Evolutionary conservation across 2,329 filamentous ascomycete genomes (phyloP).

Genomic region (Diplodia mutila): DNA sequence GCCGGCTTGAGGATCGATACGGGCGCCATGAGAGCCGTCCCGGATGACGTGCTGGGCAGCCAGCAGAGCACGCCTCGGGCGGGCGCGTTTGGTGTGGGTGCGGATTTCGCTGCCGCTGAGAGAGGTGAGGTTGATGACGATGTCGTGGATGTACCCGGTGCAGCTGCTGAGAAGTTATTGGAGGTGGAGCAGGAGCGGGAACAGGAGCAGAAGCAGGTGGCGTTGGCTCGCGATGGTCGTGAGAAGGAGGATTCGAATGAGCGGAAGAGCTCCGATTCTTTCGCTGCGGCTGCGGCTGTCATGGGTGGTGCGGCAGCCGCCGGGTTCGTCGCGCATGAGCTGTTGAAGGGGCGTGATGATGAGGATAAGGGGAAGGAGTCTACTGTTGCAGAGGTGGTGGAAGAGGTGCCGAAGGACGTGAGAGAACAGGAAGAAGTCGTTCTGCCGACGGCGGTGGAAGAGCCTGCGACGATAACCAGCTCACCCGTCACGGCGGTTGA

Average conservation of each 20-base stretch:
- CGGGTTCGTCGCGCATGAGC: slow-evolving; percentile 28
- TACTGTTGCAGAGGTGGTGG: background rate
- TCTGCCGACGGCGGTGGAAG: background rate
- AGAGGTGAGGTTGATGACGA: background rate
- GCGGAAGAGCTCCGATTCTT: background rate
- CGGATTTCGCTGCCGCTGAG: background rate
- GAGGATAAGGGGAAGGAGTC: background rate
- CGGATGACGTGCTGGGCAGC: slow-evolving; percentile 56
- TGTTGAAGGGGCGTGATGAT: slow-evolving; percentile 14
- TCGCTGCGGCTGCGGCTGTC: slow-evolving; percentile 33
- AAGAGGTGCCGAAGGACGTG: background rate
- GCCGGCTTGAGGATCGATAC: slow-evolving; percentile 2
- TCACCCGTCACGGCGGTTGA: background rate
- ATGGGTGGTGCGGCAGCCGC: slow-evolving; percentile 35
- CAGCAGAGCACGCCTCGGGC: slow-evolving; percentile 72
- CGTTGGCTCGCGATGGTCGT: background rate
- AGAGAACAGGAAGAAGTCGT: background rate
- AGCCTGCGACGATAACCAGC: background rate
- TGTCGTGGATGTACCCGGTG: background rate
- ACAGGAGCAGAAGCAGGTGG: background rate
- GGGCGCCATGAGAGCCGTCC: background rate
- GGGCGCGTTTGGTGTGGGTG: slow-evolving; percentile 44
- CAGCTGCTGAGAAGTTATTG: slow-evolving; percentile 1
- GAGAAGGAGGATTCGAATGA: no score
- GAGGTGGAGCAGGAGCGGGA: background rate